These are phyloP conservation scores for Aspergillus conjunctus DNA, from an alignment of 495 filamentous ascomycete species.

Conservation along the genomic window DNA sequence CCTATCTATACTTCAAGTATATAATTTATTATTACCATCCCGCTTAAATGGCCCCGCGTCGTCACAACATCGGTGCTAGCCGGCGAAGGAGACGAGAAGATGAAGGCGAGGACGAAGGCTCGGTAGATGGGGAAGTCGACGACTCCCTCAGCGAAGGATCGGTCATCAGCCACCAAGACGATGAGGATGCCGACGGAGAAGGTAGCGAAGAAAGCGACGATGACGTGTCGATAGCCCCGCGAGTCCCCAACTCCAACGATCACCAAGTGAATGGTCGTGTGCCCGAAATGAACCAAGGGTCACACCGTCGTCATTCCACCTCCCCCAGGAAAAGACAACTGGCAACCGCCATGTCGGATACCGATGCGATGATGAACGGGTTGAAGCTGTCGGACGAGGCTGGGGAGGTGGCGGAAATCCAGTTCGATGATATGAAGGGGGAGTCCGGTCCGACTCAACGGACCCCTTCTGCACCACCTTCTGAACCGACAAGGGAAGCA, in stretches of 20 bases:
- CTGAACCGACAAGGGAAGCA: slow-evolving; percentile 47
- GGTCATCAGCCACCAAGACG: slow-evolving; percentile 70
- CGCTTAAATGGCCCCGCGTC: slow-evolving; percentile 60
- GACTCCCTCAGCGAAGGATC: slow-evolving; percentile 85
- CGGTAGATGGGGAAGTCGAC: slow-evolving; percentile 66
- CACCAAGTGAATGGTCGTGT: slow-evolving; percentile 40
- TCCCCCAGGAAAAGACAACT: slow-evolving; percentile 34
- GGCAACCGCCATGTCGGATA: slow-evolving; percentile 61
- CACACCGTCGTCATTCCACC: slow-evolving; percentile 28
- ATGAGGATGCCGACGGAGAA: slow-evolving; percentile 71
- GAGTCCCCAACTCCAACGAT: slow-evolving; percentile 44
- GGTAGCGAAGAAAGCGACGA: slow-evolving; percentile 75
- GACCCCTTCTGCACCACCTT: slow-evolving; percentile 45
- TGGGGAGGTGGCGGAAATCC: slow-evolving; percentile 56
- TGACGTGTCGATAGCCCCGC: slow-evolving; percentile 52
- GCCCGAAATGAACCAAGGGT: slow-evolving; percentile 35
- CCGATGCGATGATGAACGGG: slow-evolving; percentile 86
- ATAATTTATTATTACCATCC: slow-evolving; percentile 2
- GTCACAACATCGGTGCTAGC: slow-evolving; percentile 73
- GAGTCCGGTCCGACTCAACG: slow-evolving; percentile 33
- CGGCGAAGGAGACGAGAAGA: slow-evolving; percentile 75
- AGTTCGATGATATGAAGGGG: slow-evolving; percentile 64
- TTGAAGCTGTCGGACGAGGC: slow-evolving; percentile 65
- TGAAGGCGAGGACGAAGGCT: slow-evolving; percentile 72
- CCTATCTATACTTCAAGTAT: slow-evolving; percentile 2